phyloP scores from a whole-genome alignment of 148 eudicot genomes.

The Drosera capensis region DNA sequence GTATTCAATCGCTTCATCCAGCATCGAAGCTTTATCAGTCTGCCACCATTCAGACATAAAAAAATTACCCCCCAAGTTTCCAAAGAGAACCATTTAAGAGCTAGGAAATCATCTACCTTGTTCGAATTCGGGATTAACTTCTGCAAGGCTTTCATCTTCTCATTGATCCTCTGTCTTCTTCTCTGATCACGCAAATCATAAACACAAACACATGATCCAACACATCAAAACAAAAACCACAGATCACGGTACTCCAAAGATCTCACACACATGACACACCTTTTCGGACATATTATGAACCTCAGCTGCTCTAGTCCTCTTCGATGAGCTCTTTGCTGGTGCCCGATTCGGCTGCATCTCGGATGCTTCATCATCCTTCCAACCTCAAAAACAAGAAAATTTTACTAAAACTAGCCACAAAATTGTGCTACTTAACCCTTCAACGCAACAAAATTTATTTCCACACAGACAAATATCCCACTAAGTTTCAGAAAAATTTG shows the following conservation, averaged over 20 bases:
- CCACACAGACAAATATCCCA: too few species aligned
- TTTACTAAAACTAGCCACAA: neutral
- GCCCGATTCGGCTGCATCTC: constrained; percentile 18
- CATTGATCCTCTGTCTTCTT: constrained; percentile 6
- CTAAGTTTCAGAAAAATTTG: too few species aligned
- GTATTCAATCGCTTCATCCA: constrained; percentile 68
- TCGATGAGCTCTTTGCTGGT: constrained; percentile 36
- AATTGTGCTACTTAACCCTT: neutral
- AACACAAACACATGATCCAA: neutral
- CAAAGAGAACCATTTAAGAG: neutral
- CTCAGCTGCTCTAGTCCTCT: constrained; percentile 72
- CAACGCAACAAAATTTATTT: neutral
- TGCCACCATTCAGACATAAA: constrained; percentile 5
- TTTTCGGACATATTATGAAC: constrained; percentile 81
- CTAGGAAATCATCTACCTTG: constrained; percentile 2
- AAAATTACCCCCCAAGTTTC: neutral
- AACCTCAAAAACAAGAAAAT: constrained; percentile 5
- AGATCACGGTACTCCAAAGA: neutral
- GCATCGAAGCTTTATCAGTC: constrained; percentile 70
- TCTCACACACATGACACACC: constrained; percentile 18
- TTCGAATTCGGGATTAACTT: constrained; percentile 6
- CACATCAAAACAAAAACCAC: neutral
- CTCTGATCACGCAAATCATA: neutral
- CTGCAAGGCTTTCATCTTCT: constrained; percentile 8
- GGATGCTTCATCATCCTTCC: constrained; percentile 29